phyloP scores from a whole-genome alignment of 2,329 filamentous ascomycete genomes.

The Pseudovirgaria hyperparasitica region DNA sequence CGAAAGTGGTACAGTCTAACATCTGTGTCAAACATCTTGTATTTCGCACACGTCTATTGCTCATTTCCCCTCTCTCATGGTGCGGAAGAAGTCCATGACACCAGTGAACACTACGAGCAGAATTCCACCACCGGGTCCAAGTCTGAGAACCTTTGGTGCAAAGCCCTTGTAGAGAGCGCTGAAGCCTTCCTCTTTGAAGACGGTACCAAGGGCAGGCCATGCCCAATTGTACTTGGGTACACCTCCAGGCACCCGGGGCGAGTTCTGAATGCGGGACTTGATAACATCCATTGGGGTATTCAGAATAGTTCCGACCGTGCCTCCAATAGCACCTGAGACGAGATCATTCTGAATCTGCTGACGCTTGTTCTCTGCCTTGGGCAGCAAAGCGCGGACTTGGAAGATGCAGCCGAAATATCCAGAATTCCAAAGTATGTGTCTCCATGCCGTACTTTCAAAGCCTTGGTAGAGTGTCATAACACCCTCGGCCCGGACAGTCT shows the following conservation, averaged over 20 bases:
- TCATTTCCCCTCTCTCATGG: too few relatives aligned
- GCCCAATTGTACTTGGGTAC: constrained; percentile 98
- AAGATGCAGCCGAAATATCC: constrained; percentile 98
- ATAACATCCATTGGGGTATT: constrained; percentile 97
- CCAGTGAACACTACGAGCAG: constrained; percentile 77
- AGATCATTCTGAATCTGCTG: constrained; percentile 79
- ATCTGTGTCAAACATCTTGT: too few relatives aligned
- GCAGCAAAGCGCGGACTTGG: constrained; percentile 79
- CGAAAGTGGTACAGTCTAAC: too few relatives aligned
- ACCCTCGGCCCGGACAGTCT: constrained; percentile 77
- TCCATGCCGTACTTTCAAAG: constrained; percentile 92
- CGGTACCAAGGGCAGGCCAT: constrained; percentile 71
- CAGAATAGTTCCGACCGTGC: constrained; percentile 77
- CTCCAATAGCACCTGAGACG: constrained; percentile 74
- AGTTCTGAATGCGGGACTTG: constrained; percentile 97
- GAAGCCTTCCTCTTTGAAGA: constrained; percentile 90
- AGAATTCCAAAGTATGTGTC: constrained; percentile 86
- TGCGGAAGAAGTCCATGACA: constrained; percentile 86
- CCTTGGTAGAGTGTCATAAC: constrained; percentile 88
- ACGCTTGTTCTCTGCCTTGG: constrained; percentile 66
- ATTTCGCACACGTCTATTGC: too few relatives aligned
- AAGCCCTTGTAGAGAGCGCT: constrained; percentile 94
- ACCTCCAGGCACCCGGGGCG: constrained; percentile 64
- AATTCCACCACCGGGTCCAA: constrained; percentile 60
- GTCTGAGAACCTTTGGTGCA: constrained; percentile 78